Evolutionary conservation across 345 rosid genomes (phyloP), one percentile per base, ranked within the genome.

Genomic region (Populus nigra): DNA sequence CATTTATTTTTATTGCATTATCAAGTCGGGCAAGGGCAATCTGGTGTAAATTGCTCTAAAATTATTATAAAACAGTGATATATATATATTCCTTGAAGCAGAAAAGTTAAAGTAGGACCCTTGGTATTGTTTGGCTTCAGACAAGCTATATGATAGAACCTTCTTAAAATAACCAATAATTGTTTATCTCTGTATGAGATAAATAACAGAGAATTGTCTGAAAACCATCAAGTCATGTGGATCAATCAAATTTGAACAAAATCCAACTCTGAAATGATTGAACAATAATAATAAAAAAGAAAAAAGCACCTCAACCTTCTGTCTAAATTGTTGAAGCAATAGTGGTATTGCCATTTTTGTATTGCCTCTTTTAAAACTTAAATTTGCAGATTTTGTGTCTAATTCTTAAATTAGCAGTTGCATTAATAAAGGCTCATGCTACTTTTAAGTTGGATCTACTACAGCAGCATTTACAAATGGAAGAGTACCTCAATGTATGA

Each of bases 401-500:
- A 12, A 59, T 59, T 59, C 65, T 59, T 59, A 59, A 59, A 59
- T 59, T 59, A 59, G 65, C 29, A 59, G 27, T 10, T 59, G 65
- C 69, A 74, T 25, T n/a, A 41, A 13, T 38, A 7, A 38, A 1
- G 70, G 41, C 10, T 39, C 47, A 35, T 57, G 23, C 47, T 16
- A 74, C 65, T 62, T 43, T 53, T 53, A 53, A 53, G 59, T n/a
- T 11, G 31, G 23, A 69, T 61, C 45, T 22, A 69, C 35, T 5
- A 31, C 36, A 39, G 49, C 6, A n/a, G 49, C 6, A n/a, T 20
- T 43, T 72, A 22, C 61, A 62, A 65, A 63, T 36, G 78, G 25
- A 66, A 68, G 73, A 70, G 35, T 76, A 94, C 99, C 99, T 94
- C 98, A 78, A 96, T 94, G 85, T 88, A 92, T 70, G 92, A 80